Evolutionary conservation across 805 yeast genomes (phyloP).

Genomic region (Starmera amethionina): DNA sequence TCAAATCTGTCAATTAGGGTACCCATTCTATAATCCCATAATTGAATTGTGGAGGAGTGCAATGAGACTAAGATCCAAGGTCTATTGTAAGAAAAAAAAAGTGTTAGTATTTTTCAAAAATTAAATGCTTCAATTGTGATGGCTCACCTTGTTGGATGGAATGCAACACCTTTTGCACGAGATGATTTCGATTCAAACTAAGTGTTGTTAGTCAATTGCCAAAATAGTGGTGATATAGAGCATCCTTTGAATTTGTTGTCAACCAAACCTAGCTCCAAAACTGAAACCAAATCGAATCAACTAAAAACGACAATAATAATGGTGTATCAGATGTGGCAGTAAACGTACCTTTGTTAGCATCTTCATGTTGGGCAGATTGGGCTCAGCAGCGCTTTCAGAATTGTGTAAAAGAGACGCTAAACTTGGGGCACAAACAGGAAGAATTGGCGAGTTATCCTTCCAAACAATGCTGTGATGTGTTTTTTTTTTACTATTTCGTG

Average conservation of each 20-base stretch:
- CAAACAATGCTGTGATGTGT: too few relatives aligned
- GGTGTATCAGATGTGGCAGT: neutral
- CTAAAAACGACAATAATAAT: neutral
- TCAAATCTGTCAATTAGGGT: slow-evolving; percentile 92
- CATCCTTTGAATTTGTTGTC: neutral
- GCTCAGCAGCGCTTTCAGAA: neutral
- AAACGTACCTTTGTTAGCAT: slow-evolving; percentile 61
- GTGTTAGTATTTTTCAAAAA: slow-evolving; percentile 7
- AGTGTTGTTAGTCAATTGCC: slow-evolving; percentile 8
- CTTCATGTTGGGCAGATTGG: slow-evolving; percentile 47
- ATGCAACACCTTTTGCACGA: slow-evolving; percentile 95
- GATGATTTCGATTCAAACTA: slow-evolving; percentile 96
- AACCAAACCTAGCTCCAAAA: neutral
- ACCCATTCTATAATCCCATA: slow-evolving; percentile 99
- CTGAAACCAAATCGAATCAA: neutral
- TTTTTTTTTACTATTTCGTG: neutral
- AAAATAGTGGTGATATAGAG: neutral
- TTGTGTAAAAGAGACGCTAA: neutral
- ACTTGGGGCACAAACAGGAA: too few relatives aligned
- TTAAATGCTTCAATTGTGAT: neutral
- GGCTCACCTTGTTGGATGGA: slow-evolving; percentile 71
- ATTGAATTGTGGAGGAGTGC: slow-evolving; percentile 95
- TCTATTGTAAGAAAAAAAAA: slow-evolving; percentile 23
- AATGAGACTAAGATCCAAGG: slow-evolving; percentile 96
- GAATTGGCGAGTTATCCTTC: too few relatives aligned